Percentiles rank a stretch among this genome's conserved stretches.
Conservation (phyloP, 805 yeast species). For the Wickerhamiella hasegawae region DNA sequence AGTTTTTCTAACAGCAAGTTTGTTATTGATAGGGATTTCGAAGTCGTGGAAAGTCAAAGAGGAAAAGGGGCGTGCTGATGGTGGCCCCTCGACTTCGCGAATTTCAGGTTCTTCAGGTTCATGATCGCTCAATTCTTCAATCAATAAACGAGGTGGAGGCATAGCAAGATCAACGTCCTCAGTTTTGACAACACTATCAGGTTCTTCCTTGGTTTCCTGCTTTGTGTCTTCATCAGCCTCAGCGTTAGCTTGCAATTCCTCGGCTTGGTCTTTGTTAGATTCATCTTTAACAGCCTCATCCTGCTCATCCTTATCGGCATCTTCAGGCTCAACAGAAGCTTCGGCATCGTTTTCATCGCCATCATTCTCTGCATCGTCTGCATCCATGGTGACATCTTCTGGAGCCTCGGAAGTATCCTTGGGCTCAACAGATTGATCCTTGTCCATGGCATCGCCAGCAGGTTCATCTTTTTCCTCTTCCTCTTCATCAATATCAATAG, state of each 20-base stretch:
- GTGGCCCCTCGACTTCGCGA: slow-evolving; percentile 46
- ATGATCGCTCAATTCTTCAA: background rate
- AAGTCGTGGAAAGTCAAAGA: slow-evolving; percentile 39
- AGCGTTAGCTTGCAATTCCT: slow-evolving; percentile 5
- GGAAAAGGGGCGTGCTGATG: slow-evolving; percentile 33
- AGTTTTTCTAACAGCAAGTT: slow-evolving; percentile 18
- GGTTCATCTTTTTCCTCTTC: background rate
- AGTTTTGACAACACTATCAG: background rate
- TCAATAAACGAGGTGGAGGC: background rate
- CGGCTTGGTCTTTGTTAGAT: slow-evolving; percentile 3
- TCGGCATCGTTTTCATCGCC: slow-evolving; percentile 13
- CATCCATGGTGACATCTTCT: background rate
- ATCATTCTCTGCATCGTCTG: slow-evolving; percentile 5
- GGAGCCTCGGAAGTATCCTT: background rate
- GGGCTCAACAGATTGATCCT: background rate
- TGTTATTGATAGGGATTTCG: slow-evolving; percentile 14
- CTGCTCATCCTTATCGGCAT: background rate
- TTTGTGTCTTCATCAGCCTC: too few species aligned
- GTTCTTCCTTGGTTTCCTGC: slow-evolving; percentile 2
- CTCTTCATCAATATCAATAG: slow-evolving; percentile 1
- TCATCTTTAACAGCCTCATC: slow-evolving; percentile 2
- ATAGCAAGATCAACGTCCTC: background rate
- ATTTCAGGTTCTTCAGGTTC: slow-evolving; percentile 1
- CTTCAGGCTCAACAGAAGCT: background rate
- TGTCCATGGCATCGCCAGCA: background rate